Evolutionary conservation across 2,329 filamentous ascomycete species (phyloP), one percentile per base, ranked within the genome.

Genomic region (Apiospora koreana): DNA sequence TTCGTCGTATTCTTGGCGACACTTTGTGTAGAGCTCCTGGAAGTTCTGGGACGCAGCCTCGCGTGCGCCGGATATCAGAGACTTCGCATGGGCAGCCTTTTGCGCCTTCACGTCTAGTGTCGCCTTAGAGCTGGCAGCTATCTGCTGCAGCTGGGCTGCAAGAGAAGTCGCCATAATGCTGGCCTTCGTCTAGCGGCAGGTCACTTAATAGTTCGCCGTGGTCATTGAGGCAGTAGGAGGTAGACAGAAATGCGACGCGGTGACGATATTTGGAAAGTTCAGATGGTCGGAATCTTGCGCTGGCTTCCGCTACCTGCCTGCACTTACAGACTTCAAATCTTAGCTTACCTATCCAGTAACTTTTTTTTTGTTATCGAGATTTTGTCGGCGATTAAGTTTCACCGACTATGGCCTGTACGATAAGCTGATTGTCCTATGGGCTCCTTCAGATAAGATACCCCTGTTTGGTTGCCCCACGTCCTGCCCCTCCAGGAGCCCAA

Each of bases 71-170:
- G 97, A 99, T 71, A 99, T 93, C 72, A 99, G 85, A 68, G 96
- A 99, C 82, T 98, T 95, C 74, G 94, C 94, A 83, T 99, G 96
- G 73, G 94, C 91, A 72, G 93, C 90, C 82, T 94, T 95, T 84
- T 98, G 94, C 77, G 95, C 94, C 83, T 97, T 97, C 76, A 97
- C 88, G 80, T 98, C 94, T 77, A 98, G 89, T 75, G 95, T 92
- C 79, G 95, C 92, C 76, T 95, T 97, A 77, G 94, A 97, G 78
- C 93, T 93, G 75, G 93, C 91, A 76, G 95, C 94, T 79, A 99
- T 95, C 80, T 94, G 91, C 86, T 95, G 94, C 85, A 99, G 86
- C 88, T 99, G 97, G 85, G 94, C 91, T 83, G 95, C 93, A 76
- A 99, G 92, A 79, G 94, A 92, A 72, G 94, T 94, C 77, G 92